phyloP scores from a whole-genome alignment of 495 filamentous ascomycete genomes.

The Neurospora sp. region DNA sequence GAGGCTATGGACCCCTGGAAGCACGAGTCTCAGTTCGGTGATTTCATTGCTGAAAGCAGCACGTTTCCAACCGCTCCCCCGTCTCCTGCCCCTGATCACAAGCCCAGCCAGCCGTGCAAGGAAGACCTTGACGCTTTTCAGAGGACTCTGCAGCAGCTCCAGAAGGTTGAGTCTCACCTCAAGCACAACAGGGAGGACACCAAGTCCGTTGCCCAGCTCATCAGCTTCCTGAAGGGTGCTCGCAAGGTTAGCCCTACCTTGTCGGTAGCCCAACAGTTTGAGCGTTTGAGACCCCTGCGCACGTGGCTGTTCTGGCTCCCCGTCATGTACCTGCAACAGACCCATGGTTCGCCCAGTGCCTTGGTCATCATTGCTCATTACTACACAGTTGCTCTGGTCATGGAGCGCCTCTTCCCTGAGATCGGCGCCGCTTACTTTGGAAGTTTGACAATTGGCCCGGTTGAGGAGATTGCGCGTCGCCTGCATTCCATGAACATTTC shows the following conservation, averaged over 20 bases:
- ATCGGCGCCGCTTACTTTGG: conserved; percentile 81
- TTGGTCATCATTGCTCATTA: conserved; percentile 83
- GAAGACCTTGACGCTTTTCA: conserved; percentile 62
- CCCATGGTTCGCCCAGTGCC: conserved; percentile 48
- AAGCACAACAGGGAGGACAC: conserved; percentile 63
- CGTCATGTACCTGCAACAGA: conserved; percentile 51
- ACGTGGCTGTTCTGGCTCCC: conserved; percentile 96
- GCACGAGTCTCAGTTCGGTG: conserved; percentile 72
- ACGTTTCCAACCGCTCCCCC: conserved; percentile 53
- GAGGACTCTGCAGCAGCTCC: conserved; percentile 56
- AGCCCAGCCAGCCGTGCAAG: conserved; percentile 46
- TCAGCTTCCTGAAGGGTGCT: conserved; percentile 71
- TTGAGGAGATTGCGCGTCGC: conserved; percentile 66
- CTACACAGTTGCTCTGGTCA: conserved; percentile 73
- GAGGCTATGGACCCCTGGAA: conserved; percentile 91
- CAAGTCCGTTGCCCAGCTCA: conserved; percentile 65
- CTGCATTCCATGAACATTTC: conserved; percentile 40
- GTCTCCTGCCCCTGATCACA: conserved; percentile 48
- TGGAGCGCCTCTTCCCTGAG: conserved; percentile 87
- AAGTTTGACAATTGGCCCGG: conserved; percentile 60
- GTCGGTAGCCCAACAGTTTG: conserved; percentile 72
- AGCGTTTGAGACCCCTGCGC: conserved; percentile 73
- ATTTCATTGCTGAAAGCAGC: conserved; percentile 70
- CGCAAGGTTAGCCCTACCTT: conserved; percentile 62
- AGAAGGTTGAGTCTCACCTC: conserved; percentile 59